Evolutionary conservation across 441 rosid species (phyloP), one percentile per base, ranked within the genome.

Genomic region (Francoa sonchifolia): DNA sequence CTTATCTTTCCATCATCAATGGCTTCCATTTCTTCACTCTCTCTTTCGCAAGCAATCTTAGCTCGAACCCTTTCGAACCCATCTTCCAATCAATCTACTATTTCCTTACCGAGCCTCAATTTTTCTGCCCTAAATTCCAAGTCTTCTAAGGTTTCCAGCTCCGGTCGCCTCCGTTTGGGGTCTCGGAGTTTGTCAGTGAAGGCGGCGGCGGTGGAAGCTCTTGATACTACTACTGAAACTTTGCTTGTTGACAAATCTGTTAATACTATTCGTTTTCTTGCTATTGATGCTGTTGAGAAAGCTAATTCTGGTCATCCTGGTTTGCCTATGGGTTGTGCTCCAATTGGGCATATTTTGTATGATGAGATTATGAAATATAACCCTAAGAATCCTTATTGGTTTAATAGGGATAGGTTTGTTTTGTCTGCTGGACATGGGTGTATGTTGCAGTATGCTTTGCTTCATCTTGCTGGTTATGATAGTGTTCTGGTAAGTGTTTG

Each of bases 241-340:
- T 46, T 90, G 7, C 51, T 92, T 52, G 75, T 92, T n/a, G 99
- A 87, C 47, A 84, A 83, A 58, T 92, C 99, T 39, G 37, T 92
- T 29, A 87, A 92, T 57, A 61, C 95, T 35, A 92, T 92, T 33
- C 58, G 99, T 61, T 92, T 92, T 65, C 59, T 92, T 33, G 79
- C 97, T 0, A 57, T 92, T 31, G 99, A 92, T 49, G 94, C 99
- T 3, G 99, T 92, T 9, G 97, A 92, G 74, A 92, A 83, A 72
- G 99, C 99, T 1, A 92, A 92, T 39, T 92, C 97, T 5, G 99
- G 99, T 2, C 99, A 92, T 56, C 99, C 99, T 8, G 97, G 99
- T 9, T 67, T 92, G 47, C 99, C 99, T 29, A 92, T 92, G 99
- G 99, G 99, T 0, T 92, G 97, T 63, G 97, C 99, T 28, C 99